Conservation (phyloP, 371 early-diverging fungal genomes). For the Nematocida sp. region DNA sequence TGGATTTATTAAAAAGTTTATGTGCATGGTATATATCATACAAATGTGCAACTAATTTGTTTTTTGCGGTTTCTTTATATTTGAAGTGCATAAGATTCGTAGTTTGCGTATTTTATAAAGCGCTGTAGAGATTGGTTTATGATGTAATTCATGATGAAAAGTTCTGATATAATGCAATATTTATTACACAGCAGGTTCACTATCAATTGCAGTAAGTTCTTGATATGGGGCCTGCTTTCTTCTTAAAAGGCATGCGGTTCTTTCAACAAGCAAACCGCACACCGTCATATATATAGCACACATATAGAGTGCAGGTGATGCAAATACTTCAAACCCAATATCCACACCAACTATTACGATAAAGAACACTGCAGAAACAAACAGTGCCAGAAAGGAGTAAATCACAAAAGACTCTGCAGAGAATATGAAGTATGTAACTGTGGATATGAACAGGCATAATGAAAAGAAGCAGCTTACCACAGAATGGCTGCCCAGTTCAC, state of each 20-base stretch:
- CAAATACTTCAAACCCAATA: slow-evolving; percentile 42
- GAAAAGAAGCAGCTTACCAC: slow-evolving; percentile 41
- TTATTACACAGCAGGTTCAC: no score
- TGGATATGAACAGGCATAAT: slow-evolving; percentile 50
- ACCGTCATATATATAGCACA: slow-evolving; percentile 8
- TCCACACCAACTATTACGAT: slow-evolving; percentile 34
- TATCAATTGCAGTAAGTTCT: no score
- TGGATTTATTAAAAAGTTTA: no score
- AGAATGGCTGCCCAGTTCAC: slow-evolving; percentile 13
- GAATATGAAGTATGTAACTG: slow-evolving; percentile 32
- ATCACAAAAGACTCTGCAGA: slow-evolving; percentile 38
- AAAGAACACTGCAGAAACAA: slow-evolving; percentile 23
- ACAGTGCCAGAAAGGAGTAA: neutral
- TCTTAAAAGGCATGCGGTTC: slow-evolving; percentile 1
- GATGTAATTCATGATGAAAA: no score
- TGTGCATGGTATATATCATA: no score
- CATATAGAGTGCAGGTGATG: slow-evolving; percentile 26
- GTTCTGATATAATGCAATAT: no score
- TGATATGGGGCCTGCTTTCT: neutral
- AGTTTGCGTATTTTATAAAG: no score
- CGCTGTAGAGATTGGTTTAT: no score
- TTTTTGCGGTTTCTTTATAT: no score
- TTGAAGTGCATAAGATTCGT: no score
- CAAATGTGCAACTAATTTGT: no score
- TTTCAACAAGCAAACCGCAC: slow-evolving; percentile 27